Percentiles rank a stretch among this genome's conserved stretches.
Conservation (phyloP, 192 early-diverging fungal species). For the Funneliformis mosseae region DNA sequence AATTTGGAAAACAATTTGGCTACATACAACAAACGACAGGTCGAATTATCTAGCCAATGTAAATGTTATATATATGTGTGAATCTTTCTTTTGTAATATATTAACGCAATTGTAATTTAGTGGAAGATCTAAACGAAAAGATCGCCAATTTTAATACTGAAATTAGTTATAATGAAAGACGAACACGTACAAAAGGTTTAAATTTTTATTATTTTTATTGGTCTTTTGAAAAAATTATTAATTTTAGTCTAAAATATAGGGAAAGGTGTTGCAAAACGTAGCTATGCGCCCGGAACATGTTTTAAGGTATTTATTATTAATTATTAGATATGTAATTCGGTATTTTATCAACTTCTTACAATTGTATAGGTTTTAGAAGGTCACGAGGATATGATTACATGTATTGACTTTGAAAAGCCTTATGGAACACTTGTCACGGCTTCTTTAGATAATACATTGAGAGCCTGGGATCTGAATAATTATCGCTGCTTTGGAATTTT, state of each 20-base stretch:
- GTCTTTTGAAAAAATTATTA: background rate
- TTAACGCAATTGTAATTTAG: slow-evolving; percentile 32
- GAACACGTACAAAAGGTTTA: slow-evolving; percentile 13
- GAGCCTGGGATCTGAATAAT: slow-evolving; percentile 68
- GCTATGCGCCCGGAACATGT: slow-evolving; percentile 45
- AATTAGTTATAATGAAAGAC: slow-evolving; percentile 25
- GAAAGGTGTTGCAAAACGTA: background rate
- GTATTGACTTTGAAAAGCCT: slow-evolving; percentile 60
- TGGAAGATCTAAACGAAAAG: slow-evolving; percentile 49
- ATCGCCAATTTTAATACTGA: slow-evolving; percentile 45
- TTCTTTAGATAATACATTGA: slow-evolving; percentile 68
- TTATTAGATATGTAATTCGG: background rate
- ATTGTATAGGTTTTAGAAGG: slow-evolving; percentile 51
- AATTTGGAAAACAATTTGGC: slow-evolving; percentile 45
- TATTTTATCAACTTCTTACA: background rate
- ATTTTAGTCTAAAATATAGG: background rate
- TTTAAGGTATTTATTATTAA: slow-evolving; percentile 34
- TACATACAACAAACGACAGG: slow-evolving; percentile 50
- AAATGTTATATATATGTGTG: slow-evolving; percentile 18
- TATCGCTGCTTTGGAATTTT: slow-evolving; percentile 59
- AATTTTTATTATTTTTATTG: slow-evolving; percentile 21
- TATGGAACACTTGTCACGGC: slow-evolving; percentile 63
- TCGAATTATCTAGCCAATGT: slow-evolving; percentile 47
- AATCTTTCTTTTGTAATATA: background rate
- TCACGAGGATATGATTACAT: slow-evolving; percentile 63